These are phyloP conservation scores for Boletus reticuloceps DNA, from an alignment of 768 basidiomycete species.

Conservation along the genomic window DNA sequence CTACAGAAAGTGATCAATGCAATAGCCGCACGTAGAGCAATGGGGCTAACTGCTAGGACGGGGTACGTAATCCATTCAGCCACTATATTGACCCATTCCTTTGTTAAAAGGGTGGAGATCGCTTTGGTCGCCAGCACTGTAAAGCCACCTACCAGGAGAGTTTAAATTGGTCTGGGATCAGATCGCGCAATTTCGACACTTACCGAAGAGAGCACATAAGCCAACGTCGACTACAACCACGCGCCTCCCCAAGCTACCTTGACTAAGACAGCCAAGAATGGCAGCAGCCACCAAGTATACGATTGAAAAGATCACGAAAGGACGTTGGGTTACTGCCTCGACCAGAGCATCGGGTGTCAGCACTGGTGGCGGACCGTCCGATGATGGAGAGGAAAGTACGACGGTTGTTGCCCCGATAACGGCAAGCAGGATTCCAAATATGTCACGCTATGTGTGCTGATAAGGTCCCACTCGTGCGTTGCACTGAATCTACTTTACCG, in stretches of 20 bases:
- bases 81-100: slow-evolving; percentile 75
- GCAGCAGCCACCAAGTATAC: slow-evolving; percentile 57
- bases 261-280: slow-evolving; percentile 64
- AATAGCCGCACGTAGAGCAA: background rate
- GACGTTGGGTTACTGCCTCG: slow-evolving; percentile 61
- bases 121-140: slow-evolving; percentile 95
- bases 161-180: background rate
- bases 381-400: slow-evolving; percentile 76
- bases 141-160: slow-evolving; percentile 64
- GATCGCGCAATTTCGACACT: background rate
- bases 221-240: slow-evolving; percentile 87
- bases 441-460: slow-evolving; percentile 53
- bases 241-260: slow-evolving; percentile 55
- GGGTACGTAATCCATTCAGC: slow-evolving; percentile 82
- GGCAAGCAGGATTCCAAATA: slow-evolving; percentile 76
- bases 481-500: slow-evolving; percentile 39
- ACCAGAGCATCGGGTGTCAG: slow-evolving; percentile 68
- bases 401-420: slow-evolving; percentile 90
- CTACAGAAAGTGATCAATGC: slow-evolving; percentile 34
- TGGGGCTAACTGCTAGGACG: slow-evolving; percentile 55
- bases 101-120: slow-evolving; percentile 79
- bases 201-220: slow-evolving; percentile 82
- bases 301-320: slow-evolving; percentile 75
- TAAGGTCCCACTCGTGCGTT: slow-evolving; percentile 9
- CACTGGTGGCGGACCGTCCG: slow-evolving; percentile 51